Evolutionary conservation across 805 yeast species (phyloP).

Genomic region (Tetrapisispora pingtungensis): DNA sequence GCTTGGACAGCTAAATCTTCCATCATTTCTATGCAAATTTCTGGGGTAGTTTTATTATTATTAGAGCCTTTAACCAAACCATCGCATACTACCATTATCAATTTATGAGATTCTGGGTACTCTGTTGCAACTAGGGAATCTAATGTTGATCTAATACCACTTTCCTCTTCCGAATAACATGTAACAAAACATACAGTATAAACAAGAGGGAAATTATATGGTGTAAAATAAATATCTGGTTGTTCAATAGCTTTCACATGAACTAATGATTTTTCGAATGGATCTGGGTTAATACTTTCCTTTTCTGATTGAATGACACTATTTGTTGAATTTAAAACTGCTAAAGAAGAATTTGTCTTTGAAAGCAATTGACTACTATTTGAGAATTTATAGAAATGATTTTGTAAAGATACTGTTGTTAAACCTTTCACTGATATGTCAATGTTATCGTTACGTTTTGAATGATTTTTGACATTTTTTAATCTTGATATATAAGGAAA

Average conservation of each 20-base stretch:
- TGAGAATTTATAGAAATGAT: conserved; percentile 7
- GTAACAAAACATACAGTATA: conserved; percentile 74
- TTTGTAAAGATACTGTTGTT: conserved; percentile 40
- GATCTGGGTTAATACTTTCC: background rate
- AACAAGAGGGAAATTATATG: conserved; percentile 69
- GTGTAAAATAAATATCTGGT: conserved; percentile 83
- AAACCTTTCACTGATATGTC: conserved; percentile 30
- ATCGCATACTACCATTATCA: conserved; percentile 80
- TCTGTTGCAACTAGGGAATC: conserved; percentile 91
- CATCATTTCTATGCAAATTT: conserved; percentile 81
- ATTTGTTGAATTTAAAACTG: background rate
- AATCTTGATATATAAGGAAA: background rate
- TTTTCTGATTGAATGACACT: background rate
- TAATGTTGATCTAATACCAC: conserved; percentile 74
- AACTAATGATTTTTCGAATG: conserved; percentile 33
- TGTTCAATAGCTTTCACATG: conserved; percentile 80
- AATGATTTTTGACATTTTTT: background rate
- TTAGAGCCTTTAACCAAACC: conserved; percentile 94
- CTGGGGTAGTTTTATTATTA: conserved; percentile 79
- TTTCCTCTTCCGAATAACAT: conserved; percentile 88
- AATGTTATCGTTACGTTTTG: background rate
- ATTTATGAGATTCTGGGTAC: conserved; percentile 88
- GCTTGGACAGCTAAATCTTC: conserved; percentile 57
- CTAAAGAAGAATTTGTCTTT: background rate
- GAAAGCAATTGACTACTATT: background rate